Evolutionary conservation across 75 land plant genomes (phyloP).

Genomic region (Picea sitchensis): DNA sequence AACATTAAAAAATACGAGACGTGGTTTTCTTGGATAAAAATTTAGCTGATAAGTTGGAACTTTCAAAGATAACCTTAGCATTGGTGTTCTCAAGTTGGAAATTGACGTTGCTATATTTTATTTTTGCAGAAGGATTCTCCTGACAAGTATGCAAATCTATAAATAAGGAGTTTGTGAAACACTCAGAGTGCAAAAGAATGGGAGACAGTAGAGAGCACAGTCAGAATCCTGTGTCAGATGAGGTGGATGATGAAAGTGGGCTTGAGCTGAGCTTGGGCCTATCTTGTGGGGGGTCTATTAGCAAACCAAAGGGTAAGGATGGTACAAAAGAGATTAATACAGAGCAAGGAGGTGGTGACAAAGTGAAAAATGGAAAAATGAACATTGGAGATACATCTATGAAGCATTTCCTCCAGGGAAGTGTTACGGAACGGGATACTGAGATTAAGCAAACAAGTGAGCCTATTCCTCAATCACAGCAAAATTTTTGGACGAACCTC

Average conservation of each 20-base stretch:
- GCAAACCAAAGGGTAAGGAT: conserved; percentile 33
- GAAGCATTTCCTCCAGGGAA: conserved; percentile 22
- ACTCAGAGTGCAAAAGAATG: neutral
- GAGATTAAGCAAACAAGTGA: conserved; percentile 17
- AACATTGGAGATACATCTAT: conserved; percentile 19
- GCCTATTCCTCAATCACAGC: conserved; percentile 9
- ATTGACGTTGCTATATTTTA: no score
- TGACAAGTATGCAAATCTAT: no score
- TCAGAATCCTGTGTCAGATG: conserved; percentile 7
- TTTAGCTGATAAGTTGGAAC: no score
- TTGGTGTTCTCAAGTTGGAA: no score
- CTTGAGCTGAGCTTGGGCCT: conserved; percentile 72
- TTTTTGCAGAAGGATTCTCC: no score
- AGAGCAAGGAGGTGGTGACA: conserved; percentile 29
- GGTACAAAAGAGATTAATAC: conserved; percentile 19
- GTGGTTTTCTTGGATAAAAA: no score
- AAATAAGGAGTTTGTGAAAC: no score
- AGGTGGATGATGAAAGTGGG: conserved; percentile 60
- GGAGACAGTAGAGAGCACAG: conserved; percentile 3
- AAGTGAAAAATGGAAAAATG: conserved; percentile 2
- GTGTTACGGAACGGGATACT: conserved; percentile 19
- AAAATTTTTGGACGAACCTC: conserved; percentile 33
- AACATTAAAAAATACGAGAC: no score
- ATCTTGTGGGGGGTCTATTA: conserved; percentile 42
- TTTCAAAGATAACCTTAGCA: no score